Percentiles rank a stretch among this genome's conserved stretches.
phyloP scores from a whole-genome alignment of 495 filamentous ascomycete species.

The Penicillium cataractarum region DNA sequence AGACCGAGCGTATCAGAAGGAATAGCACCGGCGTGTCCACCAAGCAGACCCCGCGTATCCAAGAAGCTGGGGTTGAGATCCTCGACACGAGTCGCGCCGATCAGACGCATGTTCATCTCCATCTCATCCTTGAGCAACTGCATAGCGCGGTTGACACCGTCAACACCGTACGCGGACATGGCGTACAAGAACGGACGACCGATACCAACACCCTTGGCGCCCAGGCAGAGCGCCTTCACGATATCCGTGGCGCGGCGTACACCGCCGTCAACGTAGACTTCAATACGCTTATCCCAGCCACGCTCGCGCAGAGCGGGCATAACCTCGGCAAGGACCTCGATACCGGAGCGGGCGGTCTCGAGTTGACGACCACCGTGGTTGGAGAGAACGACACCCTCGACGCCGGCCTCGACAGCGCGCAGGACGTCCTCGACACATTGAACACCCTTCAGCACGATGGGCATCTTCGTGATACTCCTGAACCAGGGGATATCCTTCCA shows the following conservation, averaged over 20 bases:
- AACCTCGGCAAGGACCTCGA: slow-evolving; percentile 93
- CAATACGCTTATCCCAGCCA: slow-evolving; percentile 81
- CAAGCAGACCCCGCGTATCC: slow-evolving; percentile 69
- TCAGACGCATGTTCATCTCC: slow-evolving; percentile 97
- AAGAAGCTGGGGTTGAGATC: slow-evolving; percentile 79
- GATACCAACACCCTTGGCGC: slow-evolving; percentile 91
- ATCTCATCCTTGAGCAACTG: slow-evolving; percentile 96
- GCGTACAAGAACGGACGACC: slow-evolving; percentile 94
- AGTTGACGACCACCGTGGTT: slow-evolving; percentile 99
- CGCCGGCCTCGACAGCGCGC: slow-evolving; percentile 76
- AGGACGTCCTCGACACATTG: slow-evolving; percentile 95
- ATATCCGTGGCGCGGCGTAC: slow-evolving; percentile 91
- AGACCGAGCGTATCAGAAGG: slow-evolving; percentile 71
- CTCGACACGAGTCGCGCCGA: slow-evolving; percentile 72
- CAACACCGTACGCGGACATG: slow-evolving; percentile 89
- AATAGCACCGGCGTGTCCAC: slow-evolving; percentile 67
- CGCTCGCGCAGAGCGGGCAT: slow-evolving; percentile 89
- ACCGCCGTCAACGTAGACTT: slow-evolving; percentile 91
- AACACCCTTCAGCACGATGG: slow-evolving; percentile 94
- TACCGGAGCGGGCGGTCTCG: slow-evolving; percentile 85
- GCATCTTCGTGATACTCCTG: slow-evolving; percentile 89
- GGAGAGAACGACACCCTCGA: slow-evolving; percentile 91
- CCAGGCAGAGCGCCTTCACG: slow-evolving; percentile 91
- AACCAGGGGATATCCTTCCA: slow-evolving; percentile 99
- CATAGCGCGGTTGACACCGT: slow-evolving; percentile 90